These are phyloP conservation scores for Microbotryum lychnidis-dioicae DNA, from an alignment of 1,284 basidiomycete species.

Conservation along the genomic window DNA sequence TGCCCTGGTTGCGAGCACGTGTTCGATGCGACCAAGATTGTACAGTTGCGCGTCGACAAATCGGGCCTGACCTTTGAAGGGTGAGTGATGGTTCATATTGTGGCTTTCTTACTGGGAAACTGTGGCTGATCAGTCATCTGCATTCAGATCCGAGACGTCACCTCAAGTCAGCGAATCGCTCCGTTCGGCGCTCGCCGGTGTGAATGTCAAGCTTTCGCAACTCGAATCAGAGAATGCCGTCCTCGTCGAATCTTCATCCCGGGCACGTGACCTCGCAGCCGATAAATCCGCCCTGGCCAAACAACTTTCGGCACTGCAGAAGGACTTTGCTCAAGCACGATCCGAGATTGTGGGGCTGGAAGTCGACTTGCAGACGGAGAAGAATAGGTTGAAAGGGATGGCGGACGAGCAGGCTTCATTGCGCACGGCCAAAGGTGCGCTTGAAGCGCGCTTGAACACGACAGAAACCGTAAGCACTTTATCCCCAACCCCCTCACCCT, in stretches of 20 bases:
- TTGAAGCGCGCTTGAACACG: conserved; percentile 8
- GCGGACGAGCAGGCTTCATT: conserved; percentile 51
- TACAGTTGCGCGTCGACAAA: conserved; percentile 20
- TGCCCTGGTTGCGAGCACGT: conserved; percentile 33
- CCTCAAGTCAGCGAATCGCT: conserved; percentile 15
- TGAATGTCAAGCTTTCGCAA: conserved; percentile 13
- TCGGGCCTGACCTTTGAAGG: conserved; percentile 16
- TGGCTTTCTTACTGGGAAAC: too few relatives aligned
- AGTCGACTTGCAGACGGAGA: conserved; percentile 56
- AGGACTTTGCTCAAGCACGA: conserved; percentile 61
- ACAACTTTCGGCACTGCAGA: conserved; percentile 47
- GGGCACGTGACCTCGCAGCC: conserved; percentile 5
- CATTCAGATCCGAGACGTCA: too few relatives aligned
- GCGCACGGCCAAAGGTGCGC: conserved; percentile 5
- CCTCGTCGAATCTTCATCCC: conserved; percentile 1
- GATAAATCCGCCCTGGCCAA: conserved; percentile 13
- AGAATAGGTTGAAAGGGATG: conserved; percentile 54
- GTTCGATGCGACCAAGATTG: conserved; percentile 33
- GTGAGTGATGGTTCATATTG: neutral
- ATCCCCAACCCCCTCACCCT: too few relatives aligned
- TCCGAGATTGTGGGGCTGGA: conserved; percentile 58
- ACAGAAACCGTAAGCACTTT: conserved; percentile 13
- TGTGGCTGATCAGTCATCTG: too few relatives aligned
- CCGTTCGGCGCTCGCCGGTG: conserved; percentile 11
- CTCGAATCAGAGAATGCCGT: conserved; percentile 13